A percentile compares a stretch with the other conserved stretches of the same genome.
Evolutionary conservation across 345 rosid genomes (phyloP).

Genomic region (Eucalyptus pauciflora): DNA sequence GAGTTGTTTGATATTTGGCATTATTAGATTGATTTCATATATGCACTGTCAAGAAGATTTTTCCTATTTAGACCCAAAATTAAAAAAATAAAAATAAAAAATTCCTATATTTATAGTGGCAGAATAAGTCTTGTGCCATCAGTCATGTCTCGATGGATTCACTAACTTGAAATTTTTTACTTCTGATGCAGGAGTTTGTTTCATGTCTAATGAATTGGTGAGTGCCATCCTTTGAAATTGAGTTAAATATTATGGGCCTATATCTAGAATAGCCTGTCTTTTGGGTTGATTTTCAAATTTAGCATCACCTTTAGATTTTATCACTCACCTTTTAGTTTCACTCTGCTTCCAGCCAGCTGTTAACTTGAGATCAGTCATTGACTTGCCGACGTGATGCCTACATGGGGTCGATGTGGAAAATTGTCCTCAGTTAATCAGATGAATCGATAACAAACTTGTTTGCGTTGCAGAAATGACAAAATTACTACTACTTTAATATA

Average conservation of each 20-base stretch:
- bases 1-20: background rate
- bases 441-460: background rate
- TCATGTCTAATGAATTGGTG: slow-evolving; percentile 96
- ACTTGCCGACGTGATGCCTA: background rate
- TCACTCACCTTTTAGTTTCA: background rate
- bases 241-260: background rate
- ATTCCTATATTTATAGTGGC: background rate
- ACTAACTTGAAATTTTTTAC: slow-evolving; percentile 1
- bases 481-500: background rate
- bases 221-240: background rate
- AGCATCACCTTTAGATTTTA: background rate
- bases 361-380: background rate
- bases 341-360: background rate
- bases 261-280: background rate
- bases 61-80: background rate
- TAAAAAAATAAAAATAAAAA: no score
- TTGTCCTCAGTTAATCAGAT: background rate
- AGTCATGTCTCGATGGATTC: background rate
- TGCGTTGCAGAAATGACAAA: background rate
- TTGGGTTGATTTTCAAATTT: background rate
- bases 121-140: background rate
- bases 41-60: background rate
- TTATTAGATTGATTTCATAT: background rate
- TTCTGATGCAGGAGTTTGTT: slow-evolving; percentile 65
- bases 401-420: background rate